Percentiles rank a stretch among this genome's conserved stretches.
These are phyloP conservation scores for Salisapilia sapeloensis DNA, from an alignment of 352 stramenopile genomes.

Conservation along the genomic window DNA sequence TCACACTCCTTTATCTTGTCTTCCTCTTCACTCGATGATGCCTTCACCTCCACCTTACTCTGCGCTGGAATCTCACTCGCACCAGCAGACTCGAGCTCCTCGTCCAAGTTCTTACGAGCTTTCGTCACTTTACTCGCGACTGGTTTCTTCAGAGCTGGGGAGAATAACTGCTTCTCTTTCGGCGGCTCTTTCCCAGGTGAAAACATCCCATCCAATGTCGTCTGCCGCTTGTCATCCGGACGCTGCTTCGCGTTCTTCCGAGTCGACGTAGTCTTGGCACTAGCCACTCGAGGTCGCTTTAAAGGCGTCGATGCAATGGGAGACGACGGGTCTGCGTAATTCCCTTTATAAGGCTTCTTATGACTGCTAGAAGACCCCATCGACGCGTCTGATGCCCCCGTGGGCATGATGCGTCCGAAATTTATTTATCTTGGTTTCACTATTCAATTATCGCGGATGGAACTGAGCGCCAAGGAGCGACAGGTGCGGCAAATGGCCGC, in stretches of 20 bases:
- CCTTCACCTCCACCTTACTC: too few relatives aligned
- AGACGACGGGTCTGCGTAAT: slow-evolving; percentile 66
- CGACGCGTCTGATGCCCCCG: too few relatives aligned
- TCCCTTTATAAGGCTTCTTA: too few relatives aligned
- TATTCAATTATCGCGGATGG: background rate
- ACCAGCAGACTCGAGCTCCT: slow-evolving; percentile 8
- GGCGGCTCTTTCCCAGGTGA: slow-evolving; percentile 52
- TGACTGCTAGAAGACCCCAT: too few relatives aligned
- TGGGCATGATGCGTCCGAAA: too few relatives aligned
- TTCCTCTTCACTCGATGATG: too few relatives aligned
- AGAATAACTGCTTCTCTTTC: slow-evolving; percentile 5
- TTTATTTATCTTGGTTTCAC: too few relatives aligned
- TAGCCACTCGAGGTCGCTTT: slow-evolving; percentile 33
- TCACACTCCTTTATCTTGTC: slow-evolving; percentile 10
- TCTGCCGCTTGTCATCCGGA: slow-evolving; percentile 8
- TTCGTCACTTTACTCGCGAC: slow-evolving; percentile 1
- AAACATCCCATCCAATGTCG: slow-evolving; percentile 41
- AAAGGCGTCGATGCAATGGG: slow-evolving; percentile 74
- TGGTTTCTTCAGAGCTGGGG: background rate
- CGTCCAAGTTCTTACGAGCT: background rate
- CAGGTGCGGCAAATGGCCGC: slow-evolving; percentile 55
- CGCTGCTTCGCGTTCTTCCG: slow-evolving; percentile 1
- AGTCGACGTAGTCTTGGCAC: slow-evolving; percentile 3
- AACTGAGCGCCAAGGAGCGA: slow-evolving; percentile 19
- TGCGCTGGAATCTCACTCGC: too few relatives aligned